Evolutionary conservation across 306 rosid species (phyloP).

Genomic region (Prunus mume): DNA sequence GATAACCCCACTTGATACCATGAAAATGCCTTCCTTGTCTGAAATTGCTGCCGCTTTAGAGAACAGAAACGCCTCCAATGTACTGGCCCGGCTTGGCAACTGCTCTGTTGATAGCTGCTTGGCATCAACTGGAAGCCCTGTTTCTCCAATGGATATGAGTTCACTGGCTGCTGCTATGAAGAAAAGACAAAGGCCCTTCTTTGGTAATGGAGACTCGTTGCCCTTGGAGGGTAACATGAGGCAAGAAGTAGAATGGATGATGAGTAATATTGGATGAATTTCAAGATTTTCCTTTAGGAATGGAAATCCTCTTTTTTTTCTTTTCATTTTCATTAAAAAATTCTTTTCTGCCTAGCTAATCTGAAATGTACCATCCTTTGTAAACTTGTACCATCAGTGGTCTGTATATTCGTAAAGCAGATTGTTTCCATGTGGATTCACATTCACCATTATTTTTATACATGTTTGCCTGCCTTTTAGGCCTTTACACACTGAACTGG

Average conservation of each 20-base stretch:
- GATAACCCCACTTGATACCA: slow-evolving; percentile 27
- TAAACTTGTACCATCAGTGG: slow-evolving; percentile 11
- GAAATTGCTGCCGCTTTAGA: slow-evolving; percentile 38
- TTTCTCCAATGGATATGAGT: slow-evolving; percentile 38
- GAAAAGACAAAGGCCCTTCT: slow-evolving; percentile 47
- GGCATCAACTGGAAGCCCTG: slow-evolving; percentile 44
- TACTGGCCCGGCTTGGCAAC: slow-evolving; percentile 36
- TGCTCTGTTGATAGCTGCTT: slow-evolving; percentile 46
- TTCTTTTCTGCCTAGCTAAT: slow-evolving; percentile 19
- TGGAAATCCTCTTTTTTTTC: neutral
- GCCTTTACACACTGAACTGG: slow-evolving; percentile 13
- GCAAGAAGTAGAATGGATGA: slow-evolving; percentile 55
- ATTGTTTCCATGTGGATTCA: slow-evolving; percentile 16
- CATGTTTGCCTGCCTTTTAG: neutral
- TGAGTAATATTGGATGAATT: slow-evolving; percentile 47
- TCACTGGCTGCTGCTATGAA: slow-evolving; percentile 31
- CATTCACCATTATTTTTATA: neutral
- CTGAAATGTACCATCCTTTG: slow-evolving; percentile 8
- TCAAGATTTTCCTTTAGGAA: neutral
- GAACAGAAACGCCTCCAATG: slow-evolving; percentile 20
- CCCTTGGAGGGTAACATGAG: slow-evolving; percentile 39
- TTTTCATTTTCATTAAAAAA: too few relatives aligned
- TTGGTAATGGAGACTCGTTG: slow-evolving; percentile 41
- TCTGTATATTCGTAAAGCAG: slow-evolving; percentile 33
- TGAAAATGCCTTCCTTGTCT: slow-evolving; percentile 34